Evolutionary conservation across 768 basidiomycete genomes (phyloP).

Genomic region (Xerocomellus amylosporus): DNA sequence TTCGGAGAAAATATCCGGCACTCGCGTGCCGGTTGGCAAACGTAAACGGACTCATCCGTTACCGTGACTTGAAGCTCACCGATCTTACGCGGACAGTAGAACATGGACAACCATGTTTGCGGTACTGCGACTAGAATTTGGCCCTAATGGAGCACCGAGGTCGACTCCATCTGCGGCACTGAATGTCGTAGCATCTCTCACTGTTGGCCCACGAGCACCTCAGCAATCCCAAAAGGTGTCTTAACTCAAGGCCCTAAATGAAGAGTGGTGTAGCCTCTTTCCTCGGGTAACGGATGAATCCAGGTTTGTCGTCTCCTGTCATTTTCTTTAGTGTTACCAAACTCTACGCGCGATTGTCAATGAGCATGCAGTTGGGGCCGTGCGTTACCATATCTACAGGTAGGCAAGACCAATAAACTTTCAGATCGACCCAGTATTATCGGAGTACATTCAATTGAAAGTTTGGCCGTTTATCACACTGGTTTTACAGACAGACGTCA

Average conservation of each 20-base stretch:
- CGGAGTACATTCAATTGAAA: no score
- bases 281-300: not conserved
- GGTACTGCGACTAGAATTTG: no score
- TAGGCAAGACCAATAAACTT: not conserved
- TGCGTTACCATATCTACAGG: no score
- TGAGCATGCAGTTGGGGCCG: not conserved
- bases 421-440: not conserved
- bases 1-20: not conserved
- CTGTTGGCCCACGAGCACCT: not conserved
- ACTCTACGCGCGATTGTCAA: no score
- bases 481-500: not conserved
- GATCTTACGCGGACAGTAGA: no score
- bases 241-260: not conserved
- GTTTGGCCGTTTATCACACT: not conserved
- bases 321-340: not conserved
- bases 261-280: no score
- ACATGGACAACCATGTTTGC: no score
- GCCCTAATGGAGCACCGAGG: no score
- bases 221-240: not conserved
- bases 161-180: no score
- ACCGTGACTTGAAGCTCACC: no score
- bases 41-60: not conserved
- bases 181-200: no score
- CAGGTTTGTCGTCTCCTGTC: not conserved
- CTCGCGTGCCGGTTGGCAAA: not conserved